phyloP scores from a whole-genome alignment of 2,329 filamentous ascomycete species.

The Ophiostoma australiae region DNA sequence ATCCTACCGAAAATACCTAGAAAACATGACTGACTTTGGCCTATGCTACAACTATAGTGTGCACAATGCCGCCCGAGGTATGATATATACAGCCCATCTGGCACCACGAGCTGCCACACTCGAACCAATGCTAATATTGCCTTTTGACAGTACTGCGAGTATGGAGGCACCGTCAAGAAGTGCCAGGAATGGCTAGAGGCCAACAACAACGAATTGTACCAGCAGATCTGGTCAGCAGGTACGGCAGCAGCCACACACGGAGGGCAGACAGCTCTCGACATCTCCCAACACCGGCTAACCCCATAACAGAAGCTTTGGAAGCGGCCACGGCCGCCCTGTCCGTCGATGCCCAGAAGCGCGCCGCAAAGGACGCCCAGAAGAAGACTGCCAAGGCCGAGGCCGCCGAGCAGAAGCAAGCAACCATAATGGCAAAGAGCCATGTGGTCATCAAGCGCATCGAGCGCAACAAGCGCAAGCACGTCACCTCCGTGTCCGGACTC shows the following conservation, averaged over 20 bases:
- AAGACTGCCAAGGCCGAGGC: constrained; percentile 93
- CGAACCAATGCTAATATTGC: background rate
- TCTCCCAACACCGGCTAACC: background rate
- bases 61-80: constrained; percentile 62
- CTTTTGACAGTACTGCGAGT: constrained; percentile 85
- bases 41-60: constrained; percentile 43
- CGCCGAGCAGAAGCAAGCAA: constrained; percentile 74
- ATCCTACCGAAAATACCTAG: background rate
- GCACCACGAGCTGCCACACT: background rate
- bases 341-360: constrained; percentile 86
- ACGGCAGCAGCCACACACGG: background rate
- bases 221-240: constrained; percentile 82
- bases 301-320: constrained; percentile 66
- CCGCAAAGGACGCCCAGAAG: constrained; percentile 92
- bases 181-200: constrained; percentile 92
- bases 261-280: too few species aligned
- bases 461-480: constrained; percentile 95
- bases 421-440: constrained; percentile 75
- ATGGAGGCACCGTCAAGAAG: constrained; percentile 92
- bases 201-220: constrained; percentile 68
- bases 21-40: background rate
- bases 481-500: constrained; percentile 85
- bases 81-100: constrained; percentile 20
- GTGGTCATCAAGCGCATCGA: constrained; percentile 94
- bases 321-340: constrained; percentile 81